These are phyloP conservation scores for Halenospora varia DNA, from an alignment of 495 filamentous ascomycete species.

Conservation along the genomic window DNA sequence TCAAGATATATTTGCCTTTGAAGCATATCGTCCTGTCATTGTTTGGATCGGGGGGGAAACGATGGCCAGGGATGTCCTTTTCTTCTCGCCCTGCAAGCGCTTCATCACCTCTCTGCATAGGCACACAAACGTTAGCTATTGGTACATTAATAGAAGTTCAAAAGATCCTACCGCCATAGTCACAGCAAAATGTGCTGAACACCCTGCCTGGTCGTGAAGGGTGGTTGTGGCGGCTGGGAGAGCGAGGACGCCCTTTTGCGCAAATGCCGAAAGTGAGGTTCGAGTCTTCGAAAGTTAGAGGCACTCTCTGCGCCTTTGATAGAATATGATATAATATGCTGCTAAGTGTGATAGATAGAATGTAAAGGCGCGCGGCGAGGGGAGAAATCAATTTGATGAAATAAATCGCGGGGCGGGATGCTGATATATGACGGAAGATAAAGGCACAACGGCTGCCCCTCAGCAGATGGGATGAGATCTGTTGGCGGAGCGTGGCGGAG, in stretches of 20 bases:
- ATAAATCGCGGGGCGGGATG: background rate
- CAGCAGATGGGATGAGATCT: slow-evolving; percentile 10
- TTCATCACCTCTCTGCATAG: too few species aligned
- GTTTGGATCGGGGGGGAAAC: too few species aligned
- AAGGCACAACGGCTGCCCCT: background rate
- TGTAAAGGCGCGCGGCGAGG: background rate
- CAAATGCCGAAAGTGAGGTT: background rate
- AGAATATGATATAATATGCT: background rate
- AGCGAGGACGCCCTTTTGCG: background rate
- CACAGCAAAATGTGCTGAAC: background rate
- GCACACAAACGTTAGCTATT: too few species aligned
- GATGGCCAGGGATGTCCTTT: too few species aligned
- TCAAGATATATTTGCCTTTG: too few species aligned
- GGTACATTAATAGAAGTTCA: too few species aligned
- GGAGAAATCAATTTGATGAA: background rate
- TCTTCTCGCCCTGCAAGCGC: too few species aligned
- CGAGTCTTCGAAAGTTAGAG: background rate
- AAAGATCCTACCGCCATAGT: too few species aligned
- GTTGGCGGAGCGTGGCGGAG: slow-evolving; percentile 16
- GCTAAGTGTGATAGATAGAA: background rate
- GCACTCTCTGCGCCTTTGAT: background rate
- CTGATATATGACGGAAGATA: background rate
- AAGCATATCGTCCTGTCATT: too few species aligned
- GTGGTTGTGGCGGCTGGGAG: too few species aligned
- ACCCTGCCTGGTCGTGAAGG: background rate